A percentile compares a stretch with the other conserved stretches of the same genome.
Conservation (phyloP, 306 rosid species). For the Malus orientalis region DNA sequence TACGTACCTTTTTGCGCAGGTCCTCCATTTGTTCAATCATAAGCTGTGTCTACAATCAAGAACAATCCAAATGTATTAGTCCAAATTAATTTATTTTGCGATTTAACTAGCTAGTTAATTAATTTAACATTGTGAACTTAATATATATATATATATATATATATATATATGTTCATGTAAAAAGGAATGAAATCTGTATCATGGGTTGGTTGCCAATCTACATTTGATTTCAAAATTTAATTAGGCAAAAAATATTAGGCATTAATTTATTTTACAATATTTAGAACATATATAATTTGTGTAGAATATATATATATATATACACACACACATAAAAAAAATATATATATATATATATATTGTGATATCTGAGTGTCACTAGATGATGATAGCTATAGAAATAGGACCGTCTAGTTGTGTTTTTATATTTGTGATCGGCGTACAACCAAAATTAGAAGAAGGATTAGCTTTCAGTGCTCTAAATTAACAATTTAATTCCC, state of each 20-base stretch:
- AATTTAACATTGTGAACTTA: not conserved
- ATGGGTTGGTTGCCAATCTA: not conserved
- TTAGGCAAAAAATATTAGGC: not conserved
- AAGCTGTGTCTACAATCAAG: constrained; percentile 56
- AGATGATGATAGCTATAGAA: not conserved
- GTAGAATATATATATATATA: not conserved
- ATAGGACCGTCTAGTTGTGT: not conserved
- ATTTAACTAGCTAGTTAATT: not conserved
- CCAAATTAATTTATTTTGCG: not conserved
- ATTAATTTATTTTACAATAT: not conserved
- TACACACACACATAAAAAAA: no score
- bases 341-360: not conserved
- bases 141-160: not conserved
- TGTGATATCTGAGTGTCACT: not conserved
- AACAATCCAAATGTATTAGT: not conserved
- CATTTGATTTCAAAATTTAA: no score
- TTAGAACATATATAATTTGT: not conserved
- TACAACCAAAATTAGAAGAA: not conserved
- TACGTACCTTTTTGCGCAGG: constrained; percentile 36
- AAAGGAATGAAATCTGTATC: not conserved
- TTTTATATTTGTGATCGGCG: not conserved
- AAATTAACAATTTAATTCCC: not conserved
- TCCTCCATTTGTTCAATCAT: constrained; percentile 79
- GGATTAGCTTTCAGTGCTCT: not conserved
- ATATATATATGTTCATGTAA: not conserved